Conservation (phyloP, 2,329 filamentous ascomycete species). For the Leptographium galeiforme region DNA sequence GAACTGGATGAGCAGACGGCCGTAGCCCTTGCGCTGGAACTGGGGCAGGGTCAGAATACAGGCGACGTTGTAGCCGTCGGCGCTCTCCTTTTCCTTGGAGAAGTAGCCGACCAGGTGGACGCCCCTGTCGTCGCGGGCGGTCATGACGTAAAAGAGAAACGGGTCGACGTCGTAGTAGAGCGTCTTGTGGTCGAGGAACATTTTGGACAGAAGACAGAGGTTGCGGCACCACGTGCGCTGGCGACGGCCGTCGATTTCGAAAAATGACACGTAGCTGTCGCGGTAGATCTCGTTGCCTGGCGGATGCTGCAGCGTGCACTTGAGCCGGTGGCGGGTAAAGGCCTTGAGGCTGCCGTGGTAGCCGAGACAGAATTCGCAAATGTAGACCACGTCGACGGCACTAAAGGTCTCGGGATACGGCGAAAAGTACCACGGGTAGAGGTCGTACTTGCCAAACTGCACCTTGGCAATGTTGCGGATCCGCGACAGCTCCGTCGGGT, state of each 20-base stretch:
- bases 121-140: constrained; percentile 72
- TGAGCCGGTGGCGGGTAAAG: constrained; percentile 73
- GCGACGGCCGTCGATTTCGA: constrained; percentile 88
- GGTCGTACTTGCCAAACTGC: constrained; percentile 82
- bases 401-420: constrained; percentile 86
- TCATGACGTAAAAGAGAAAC: constrained; percentile 98
- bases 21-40: constrained; percentile 90
- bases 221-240: constrained; percentile 97
- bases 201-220: constrained; percentile 82
- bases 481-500: constrained; percentile 88
- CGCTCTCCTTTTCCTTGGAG: constrained; percentile 94
- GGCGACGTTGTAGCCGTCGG: constrained; percentile 93
- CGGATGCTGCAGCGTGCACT: constrained; percentile 84
- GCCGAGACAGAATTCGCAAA: constrained; percentile 91
- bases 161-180: constrained; percentile 99
- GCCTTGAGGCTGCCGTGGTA: constrained; percentile 78
- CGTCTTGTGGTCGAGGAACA: constrained; percentile 96
- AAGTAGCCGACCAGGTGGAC: constrained; percentile 99
- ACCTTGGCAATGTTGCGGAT: constrained; percentile 90
- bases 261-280: constrained; percentile 86
- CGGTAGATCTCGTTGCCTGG: constrained; percentile 98
- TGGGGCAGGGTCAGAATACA: constrained; percentile 96
- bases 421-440: constrained; percentile 98
- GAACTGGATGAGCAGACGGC: constrained; percentile 87
- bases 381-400: constrained; percentile 80